Percentiles rank a stretch among this genome's conserved stretches.
Evolutionary conservation across 768 basidiomycete species (phyloP).

Genomic region (Solioccasus polychromus): DNA sequence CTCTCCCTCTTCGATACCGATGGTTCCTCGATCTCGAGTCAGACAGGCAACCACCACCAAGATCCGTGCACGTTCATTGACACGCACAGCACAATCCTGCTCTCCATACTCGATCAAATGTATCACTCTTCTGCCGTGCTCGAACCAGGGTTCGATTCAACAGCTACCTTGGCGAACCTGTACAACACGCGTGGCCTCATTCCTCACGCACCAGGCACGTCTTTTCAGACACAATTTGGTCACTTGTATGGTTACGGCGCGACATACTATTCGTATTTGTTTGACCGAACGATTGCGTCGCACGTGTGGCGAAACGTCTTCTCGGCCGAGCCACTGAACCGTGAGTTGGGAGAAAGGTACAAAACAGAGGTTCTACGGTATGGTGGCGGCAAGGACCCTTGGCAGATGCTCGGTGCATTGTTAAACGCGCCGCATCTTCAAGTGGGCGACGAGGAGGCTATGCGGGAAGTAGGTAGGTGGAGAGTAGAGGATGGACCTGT

Average conservation of each 20-base stretch:
- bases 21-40: slow-evolving; percentile 42
- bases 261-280: slow-evolving; percentile 96
- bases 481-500: slow-evolving; percentile 72
- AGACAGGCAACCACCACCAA: slow-evolving; percentile 62
- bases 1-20: slow-evolving; percentile 72
- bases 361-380: slow-evolving; percentile 71
- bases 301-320: slow-evolving; percentile 86
- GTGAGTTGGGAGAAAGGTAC: slow-evolving; percentile 78
- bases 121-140: slow-evolving; percentile 77
- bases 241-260: slow-evolving; percentile 97
- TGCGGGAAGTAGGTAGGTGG: slow-evolving; percentile 91
- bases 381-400: slow-evolving; percentile 92
- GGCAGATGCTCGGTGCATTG: slow-evolving; percentile 82
- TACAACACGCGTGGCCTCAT: slow-evolving; percentile 72
- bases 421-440: slow-evolving; percentile 63
- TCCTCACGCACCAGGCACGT: slow-evolving; percentile 79
- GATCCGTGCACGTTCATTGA: slow-evolving; percentile 84
- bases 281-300: slow-evolving; percentile 93
- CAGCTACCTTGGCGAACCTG: slow-evolving; percentile 56
- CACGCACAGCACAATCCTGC: slow-evolving; percentile 85
- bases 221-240: slow-evolving; percentile 94
- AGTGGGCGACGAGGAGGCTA: slow-evolving; percentile 73
- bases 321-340: slow-evolving; percentile 56
- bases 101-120: slow-evolving; percentile 83
- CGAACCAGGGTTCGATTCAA: slow-evolving; percentile 67